phyloP scores from a whole-genome alignment of 306 rosid species.

The Crotalaria pallida region DNA sequence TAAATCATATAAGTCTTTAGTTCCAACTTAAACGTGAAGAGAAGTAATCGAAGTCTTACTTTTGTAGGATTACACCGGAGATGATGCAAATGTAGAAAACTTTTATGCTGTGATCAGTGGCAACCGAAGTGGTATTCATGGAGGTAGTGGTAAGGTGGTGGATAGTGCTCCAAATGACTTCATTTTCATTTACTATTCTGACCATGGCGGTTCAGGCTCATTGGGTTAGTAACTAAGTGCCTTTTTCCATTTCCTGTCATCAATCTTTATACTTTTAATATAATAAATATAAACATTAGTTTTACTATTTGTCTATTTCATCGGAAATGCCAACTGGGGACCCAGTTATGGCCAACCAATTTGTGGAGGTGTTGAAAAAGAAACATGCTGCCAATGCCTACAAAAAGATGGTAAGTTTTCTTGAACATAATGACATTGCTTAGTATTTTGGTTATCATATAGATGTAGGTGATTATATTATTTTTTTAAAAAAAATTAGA shows the following conservation, averaged over 20 bases:
- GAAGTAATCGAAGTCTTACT: background rate
- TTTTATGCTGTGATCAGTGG: conserved; percentile 57
- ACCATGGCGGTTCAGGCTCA: conserved; percentile 46
- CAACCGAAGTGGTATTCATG: conserved; percentile 36
- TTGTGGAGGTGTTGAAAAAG: conserved; percentile 40
- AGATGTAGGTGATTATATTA: too few relatives aligned
- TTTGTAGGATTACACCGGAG: conserved; percentile 45
- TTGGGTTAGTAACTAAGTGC: conserved; percentile 29
- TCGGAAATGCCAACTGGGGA: conserved; percentile 41
- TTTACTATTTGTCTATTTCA: background rate
- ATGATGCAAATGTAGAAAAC: conserved; percentile 7
- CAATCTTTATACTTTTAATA: too few relatives aligned
- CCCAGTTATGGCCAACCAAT: conserved; percentile 23
- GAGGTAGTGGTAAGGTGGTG: conserved; percentile 73
- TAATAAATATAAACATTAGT: too few relatives aligned
- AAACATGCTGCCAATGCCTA: conserved; percentile 43
- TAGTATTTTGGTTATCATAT: too few relatives aligned
- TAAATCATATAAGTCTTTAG: background rate
- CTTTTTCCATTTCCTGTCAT: background rate
- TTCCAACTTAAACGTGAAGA: conserved; percentile 5
- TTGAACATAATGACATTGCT: background rate
- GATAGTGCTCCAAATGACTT: conserved; percentile 49
- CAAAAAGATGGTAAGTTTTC: conserved; percentile 41
- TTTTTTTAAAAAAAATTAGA: too few relatives aligned
- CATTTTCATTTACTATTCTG: conserved; percentile 56